These are phyloP conservation scores for Boletellus sp. DNA, from an alignment of 768 basidiomycete genomes.

Conservation along the genomic window DNA sequence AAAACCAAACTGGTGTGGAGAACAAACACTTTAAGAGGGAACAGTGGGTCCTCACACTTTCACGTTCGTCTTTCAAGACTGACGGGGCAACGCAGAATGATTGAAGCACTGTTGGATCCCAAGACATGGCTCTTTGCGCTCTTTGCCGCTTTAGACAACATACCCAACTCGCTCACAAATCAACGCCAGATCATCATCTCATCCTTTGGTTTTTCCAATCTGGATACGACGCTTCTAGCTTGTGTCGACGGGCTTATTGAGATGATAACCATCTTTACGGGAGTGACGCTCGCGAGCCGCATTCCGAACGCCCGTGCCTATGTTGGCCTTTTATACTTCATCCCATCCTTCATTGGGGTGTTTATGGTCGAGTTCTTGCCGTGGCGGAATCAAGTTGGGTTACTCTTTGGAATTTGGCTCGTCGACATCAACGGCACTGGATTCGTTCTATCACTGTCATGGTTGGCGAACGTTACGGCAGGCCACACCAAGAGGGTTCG, in stretches of 20 bases:
- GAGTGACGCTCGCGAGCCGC: conserved; percentile 54
- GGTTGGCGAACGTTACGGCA: conserved; percentile 62
- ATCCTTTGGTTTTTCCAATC: conserved; percentile 58
- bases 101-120: conserved; percentile 62
- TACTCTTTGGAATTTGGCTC: conserved; percentile 45
- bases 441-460: conserved; percentile 59
- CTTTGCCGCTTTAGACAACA: conserved; percentile 55
- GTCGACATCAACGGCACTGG: conserved; percentile 51
- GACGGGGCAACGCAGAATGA: conserved; percentile 42
- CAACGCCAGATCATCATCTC: conserved; percentile 62
- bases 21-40: conserved; percentile 79
- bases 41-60: conserved; percentile 48
- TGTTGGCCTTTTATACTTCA: conserved; percentile 53
- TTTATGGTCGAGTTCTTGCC: conserved; percentile 63
- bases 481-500: conserved; percentile 74
- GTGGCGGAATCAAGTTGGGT: conserved; percentile 60
- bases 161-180: conserved; percentile 66
- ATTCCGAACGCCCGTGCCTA: conserved; percentile 60
- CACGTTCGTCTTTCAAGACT: not conserved
- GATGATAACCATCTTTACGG: conserved; percentile 67
- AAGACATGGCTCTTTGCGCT: conserved; percentile 78
- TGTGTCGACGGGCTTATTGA: conserved; percentile 65
- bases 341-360: conserved; percentile 63
- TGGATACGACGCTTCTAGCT: conserved; percentile 67
- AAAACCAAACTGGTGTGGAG: conserved; percentile 78